Conservation (phyloP, 257 asterid genomes). For the Cruciata laevipes region DNA sequence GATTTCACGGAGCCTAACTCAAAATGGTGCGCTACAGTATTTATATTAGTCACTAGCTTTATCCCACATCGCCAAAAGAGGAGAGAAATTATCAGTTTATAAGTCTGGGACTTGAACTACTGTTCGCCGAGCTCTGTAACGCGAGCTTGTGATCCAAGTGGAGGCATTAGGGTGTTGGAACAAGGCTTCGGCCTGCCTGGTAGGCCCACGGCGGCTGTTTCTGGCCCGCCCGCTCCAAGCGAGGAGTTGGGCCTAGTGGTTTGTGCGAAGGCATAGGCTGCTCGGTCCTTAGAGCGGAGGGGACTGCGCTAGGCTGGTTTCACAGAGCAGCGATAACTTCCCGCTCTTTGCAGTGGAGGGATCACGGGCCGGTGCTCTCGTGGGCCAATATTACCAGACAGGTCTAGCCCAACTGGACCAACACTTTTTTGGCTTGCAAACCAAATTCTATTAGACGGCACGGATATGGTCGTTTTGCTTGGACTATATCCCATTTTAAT, state of each 20-base stretch:
- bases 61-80: neutral
- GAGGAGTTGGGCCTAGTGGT: neutral
- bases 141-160: neutral
- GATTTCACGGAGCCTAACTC: too few species aligned
- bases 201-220: neutral
- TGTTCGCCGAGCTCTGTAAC: neutral
- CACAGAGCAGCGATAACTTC: neutral
- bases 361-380: neutral
- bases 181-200: neutral
- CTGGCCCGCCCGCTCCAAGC: slow-evolving; percentile 9
- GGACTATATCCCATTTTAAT: too few species aligned
- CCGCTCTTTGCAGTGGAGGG: slow-evolving; percentile 14
- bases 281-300: neutral
- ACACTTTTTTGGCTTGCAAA: too few species aligned
- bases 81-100: neutral
- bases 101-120: neutral
- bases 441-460: too few species aligned
- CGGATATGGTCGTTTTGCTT: too few species aligned
- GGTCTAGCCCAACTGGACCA: neutral
- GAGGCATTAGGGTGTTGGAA: neutral
- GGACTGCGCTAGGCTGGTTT: slow-evolving; percentile 8
- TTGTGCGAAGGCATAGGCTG: neutral
- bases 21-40: neutral
- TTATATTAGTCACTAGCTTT: too few species aligned
- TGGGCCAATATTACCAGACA: neutral